Evolutionary conservation across 1,284 basidiomycete species (phyloP).

Genomic region (Sanghuangporus weigelae): DNA sequence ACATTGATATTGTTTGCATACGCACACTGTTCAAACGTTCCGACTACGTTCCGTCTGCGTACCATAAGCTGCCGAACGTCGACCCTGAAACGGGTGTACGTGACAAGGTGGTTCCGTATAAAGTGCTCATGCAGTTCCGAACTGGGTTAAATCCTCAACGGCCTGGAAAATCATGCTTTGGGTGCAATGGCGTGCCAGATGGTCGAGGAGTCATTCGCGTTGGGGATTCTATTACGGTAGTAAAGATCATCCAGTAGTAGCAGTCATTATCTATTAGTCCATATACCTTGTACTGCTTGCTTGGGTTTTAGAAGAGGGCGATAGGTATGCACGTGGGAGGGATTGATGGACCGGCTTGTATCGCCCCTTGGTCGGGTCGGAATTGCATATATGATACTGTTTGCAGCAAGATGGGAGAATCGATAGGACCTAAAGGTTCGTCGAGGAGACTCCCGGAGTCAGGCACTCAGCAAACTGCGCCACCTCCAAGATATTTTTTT

Average conservation of each 20-base stretch:
- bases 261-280: not conserved
- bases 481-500: no score
- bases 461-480: not conserved
- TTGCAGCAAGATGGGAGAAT: not conserved
- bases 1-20: not conserved
- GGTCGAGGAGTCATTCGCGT: constrained; percentile 40
- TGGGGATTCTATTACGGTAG: constrained; percentile 52
- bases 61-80: constrained; percentile 62
- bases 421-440: not conserved
- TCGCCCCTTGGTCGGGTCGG: not conserved
- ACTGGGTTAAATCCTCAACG: constrained; percentile 44
- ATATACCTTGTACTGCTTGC: no score
- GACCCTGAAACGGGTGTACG: constrained; percentile 55
- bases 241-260: constrained; percentile 29
- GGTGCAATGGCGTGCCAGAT: constrained; percentile 51
- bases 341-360: not conserved
- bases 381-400: not conserved
- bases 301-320: not conserved
- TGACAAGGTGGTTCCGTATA: constrained; percentile 71
- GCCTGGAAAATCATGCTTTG: constrained; percentile 53
- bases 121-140: constrained; percentile 65
- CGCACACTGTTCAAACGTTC: not conserved
- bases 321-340: not conserved
- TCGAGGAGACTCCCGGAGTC: not conserved
- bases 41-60: not conserved